Percentiles rank a stretch among this genome's conserved stretches.
Conservation (phyloP, 2,329 filamentous ascomycete genomes). For the Talaromyces amestolkiae region DNA sequence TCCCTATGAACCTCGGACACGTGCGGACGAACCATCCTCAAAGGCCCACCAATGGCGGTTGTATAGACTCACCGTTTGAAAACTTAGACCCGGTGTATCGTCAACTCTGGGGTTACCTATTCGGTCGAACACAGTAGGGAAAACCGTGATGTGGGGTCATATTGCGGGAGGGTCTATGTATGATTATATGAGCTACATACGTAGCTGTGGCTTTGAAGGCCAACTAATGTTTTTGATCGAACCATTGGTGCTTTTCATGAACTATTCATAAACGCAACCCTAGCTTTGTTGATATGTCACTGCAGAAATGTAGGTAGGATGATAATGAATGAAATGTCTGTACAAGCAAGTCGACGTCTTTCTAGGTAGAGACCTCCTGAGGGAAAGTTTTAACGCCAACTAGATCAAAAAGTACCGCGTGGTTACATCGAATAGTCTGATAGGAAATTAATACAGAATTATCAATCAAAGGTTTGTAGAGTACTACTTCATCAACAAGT, state of each 20-base stretch:
- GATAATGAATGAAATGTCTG: not conserved
- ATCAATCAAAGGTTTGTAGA: not conserved
- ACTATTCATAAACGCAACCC: too few relatives aligned
- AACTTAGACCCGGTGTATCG: not conserved
- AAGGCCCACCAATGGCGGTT: not conserved
- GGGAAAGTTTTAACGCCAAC: not conserved
- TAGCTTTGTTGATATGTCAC: not conserved
- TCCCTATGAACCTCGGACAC: not conserved
- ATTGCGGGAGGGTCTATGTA: too few relatives aligned
- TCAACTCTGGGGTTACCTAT: not conserved
- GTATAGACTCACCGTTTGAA: not conserved
- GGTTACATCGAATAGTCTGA: too few relatives aligned
- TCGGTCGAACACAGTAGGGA: not conserved
- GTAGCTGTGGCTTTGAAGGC: not conserved
- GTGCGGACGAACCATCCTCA: not conserved
- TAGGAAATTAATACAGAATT: not conserved
- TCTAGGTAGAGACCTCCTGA: too few relatives aligned
- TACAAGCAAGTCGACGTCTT: too few relatives aligned
- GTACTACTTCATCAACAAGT: not conserved
- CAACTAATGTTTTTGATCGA: not conserved
- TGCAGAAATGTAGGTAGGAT: not conserved
- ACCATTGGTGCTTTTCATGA: too few relatives aligned
- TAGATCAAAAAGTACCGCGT: not conserved
- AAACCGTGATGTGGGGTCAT: not conserved
- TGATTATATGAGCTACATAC: not conserved